Percentiles rank a stretch among this genome's conserved stretches.
Evolutionary conservation across 768 basidiomycete species (phyloP).

Genomic region (Phaeolepiota aurea): DNA sequence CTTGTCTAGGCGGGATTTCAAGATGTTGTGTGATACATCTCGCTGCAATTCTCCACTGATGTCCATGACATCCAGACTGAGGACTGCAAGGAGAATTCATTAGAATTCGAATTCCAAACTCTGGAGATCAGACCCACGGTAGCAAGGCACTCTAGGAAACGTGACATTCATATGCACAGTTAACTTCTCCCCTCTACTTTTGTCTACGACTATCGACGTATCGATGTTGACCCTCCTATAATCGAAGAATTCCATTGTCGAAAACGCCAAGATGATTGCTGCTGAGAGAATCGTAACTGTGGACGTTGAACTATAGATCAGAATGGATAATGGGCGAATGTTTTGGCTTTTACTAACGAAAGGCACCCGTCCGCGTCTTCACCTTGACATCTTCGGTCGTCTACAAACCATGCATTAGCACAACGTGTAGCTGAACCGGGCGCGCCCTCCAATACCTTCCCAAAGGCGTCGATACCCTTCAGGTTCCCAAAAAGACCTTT

Average conservation of each 20-base stretch:
- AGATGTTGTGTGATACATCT: constrained; percentile 82
- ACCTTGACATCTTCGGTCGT: constrained; percentile 99
- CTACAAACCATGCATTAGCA: constrained; percentile 29
- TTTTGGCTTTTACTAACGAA: constrained; percentile 72
- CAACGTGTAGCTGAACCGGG: background rate
- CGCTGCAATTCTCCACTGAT: constrained; percentile 94
- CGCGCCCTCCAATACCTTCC: constrained; percentile 60
- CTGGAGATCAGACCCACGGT: constrained; percentile 51
- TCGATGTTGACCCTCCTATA: constrained; percentile 83
- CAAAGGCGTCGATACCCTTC: constrained; percentile 97
- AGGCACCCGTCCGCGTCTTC: constrained; percentile 90
- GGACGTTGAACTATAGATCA: too few relatives aligned
- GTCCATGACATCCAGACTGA: constrained; percentile 96
- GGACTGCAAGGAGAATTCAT: constrained; percentile 41
- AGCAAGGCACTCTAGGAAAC: constrained; percentile 96
- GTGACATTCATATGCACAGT: constrained; percentile 88
- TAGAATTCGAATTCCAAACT: constrained; percentile 3
- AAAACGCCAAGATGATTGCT: constrained; percentile 87
- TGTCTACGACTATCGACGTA: constrained; percentile 91
- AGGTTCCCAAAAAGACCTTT: constrained; percentile 70
- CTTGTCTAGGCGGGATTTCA: constrained; percentile 70
- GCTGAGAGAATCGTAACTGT: constrained; percentile 88
- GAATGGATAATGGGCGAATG: too few relatives aligned
- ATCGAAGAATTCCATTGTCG: constrained; percentile 92
- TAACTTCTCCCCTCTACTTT: constrained; percentile 89